A percentile compares a stretch with the other conserved stretches of the same genome.
phyloP scores from a whole-genome alignment of 2,329 filamentous ascomycete species.

The Neopestalotiopsis sp. region DNA sequence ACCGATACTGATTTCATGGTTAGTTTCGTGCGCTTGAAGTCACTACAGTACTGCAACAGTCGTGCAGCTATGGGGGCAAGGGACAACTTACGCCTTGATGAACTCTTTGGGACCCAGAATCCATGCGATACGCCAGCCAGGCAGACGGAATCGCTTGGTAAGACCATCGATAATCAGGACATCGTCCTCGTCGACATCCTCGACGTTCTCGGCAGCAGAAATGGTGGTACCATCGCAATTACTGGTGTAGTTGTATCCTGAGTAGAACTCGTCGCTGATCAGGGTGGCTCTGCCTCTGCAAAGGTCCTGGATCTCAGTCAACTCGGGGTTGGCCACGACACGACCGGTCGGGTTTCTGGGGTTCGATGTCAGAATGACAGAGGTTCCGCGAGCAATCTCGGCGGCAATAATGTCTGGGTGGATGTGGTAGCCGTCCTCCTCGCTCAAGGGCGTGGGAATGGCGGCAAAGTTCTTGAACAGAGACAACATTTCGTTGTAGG shows the following conservation, averaged over 20 bases:
- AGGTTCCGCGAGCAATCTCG: constrained; percentile 84
- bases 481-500: constrained; percentile 96
- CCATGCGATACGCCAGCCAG: constrained; percentile 97
- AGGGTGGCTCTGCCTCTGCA: constrained; percentile 89
- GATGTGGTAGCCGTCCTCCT: constrained; percentile 90
- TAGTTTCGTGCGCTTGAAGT: constrained; percentile 18
- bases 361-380: constrained; percentile 92
- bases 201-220: constrained; percentile 85
- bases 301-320: constrained; percentile 90
- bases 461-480: constrained; percentile 94
- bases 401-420: constrained; percentile 92
- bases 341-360: constrained; percentile 93
- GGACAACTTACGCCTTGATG: constrained; percentile 71
- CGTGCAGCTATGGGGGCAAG: too few species aligned
- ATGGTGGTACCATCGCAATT: constrained; percentile 91
- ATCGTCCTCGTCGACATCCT: constrained; percentile 87
- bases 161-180: constrained; percentile 95
- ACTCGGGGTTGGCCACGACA: constrained; percentile 82
- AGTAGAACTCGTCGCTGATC: constrained; percentile 97
- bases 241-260: constrained; percentile 93
- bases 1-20: constrained; percentile 61
- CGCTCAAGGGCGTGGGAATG: constrained; percentile 82
- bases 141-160: constrained; percentile 95
- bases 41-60: neutral
- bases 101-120: constrained; percentile 96